phyloP scores from a whole-genome alignment of 2,329 filamentous ascomycete genomes.

The Penicillium sumatraense region DNA sequence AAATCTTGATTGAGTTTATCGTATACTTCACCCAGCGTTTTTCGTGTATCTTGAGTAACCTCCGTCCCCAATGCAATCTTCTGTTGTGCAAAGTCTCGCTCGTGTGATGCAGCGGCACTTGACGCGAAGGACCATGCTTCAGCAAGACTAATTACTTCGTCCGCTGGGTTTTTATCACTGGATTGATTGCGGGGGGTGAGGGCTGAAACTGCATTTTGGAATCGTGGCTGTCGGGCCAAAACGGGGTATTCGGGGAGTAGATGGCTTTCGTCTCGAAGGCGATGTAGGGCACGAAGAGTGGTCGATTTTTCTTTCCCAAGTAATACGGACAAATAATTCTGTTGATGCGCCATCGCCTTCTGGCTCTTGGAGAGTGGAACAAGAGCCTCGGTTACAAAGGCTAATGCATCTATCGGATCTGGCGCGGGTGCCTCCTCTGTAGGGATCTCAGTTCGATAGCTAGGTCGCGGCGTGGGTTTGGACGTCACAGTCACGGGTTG shows the following conservation, averaged over 20 bases:
- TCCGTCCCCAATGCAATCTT: constrained; percentile 38
- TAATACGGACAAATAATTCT: constrained; percentile 41
- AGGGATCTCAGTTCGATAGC: constrained; percentile 15
- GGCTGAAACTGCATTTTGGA: constrained; percentile 38
- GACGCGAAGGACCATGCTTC: constrained; percentile 49
- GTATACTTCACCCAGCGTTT: constrained; percentile 39
- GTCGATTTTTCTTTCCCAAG: constrained; percentile 45
- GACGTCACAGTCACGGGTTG: constrained; percentile 34
- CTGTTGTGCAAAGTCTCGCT: constrained; percentile 39
- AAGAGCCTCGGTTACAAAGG: constrained; percentile 37
- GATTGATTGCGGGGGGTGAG: constrained; percentile 26
- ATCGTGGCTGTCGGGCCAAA: constrained; percentile 40
- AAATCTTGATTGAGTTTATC: constrained; percentile 40
- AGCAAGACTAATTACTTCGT: constrained; percentile 39
- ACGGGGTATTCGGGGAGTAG: constrained; percentile 49
- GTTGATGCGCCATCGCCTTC: constrained; percentile 42
- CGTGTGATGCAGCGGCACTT: constrained; percentile 34
- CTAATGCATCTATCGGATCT: constrained; percentile 35
- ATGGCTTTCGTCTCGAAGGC: constrained; percentile 48
- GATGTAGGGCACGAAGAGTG: constrained; percentile 41
- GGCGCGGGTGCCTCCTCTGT: constrained; percentile 23
- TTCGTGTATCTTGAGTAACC: constrained; percentile 32
- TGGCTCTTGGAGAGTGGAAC: constrained; percentile 42
- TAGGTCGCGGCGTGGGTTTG: constrained; percentile 23
- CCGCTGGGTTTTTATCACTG: constrained; percentile 25